Conservation (phyloP, 2,329 filamentous ascomycete genomes). For the Scytalidium sp. region DNA sequence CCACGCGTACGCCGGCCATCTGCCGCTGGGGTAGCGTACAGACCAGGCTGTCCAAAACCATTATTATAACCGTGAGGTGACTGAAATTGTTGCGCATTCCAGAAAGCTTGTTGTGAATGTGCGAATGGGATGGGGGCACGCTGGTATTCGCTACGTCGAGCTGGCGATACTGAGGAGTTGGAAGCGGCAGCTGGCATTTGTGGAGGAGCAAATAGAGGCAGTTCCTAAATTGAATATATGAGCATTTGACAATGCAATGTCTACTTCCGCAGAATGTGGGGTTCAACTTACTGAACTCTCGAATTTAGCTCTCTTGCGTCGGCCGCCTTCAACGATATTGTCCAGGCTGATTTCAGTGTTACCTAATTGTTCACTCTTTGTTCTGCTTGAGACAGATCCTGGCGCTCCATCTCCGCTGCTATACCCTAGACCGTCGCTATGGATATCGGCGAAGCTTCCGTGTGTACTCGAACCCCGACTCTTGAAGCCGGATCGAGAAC, state of each 20-base stretch:
- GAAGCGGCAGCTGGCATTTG: constrained; percentile 93
- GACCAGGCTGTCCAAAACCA: constrained; percentile 49
- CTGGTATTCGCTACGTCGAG: constrained; percentile 72
- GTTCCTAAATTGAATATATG: constrained; percentile 59
- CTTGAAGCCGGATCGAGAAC: constrained; percentile 65
- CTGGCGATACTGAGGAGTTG: constrained; percentile 94
- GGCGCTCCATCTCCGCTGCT: constrained; percentile 84
- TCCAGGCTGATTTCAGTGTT: constrained; percentile 97
- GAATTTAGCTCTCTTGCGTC: constrained; percentile 90
- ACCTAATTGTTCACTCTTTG: constrained; percentile 78
- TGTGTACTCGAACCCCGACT: constrained; percentile 57
- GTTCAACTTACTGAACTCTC: constrained; percentile 85
- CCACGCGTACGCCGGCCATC: constrained; percentile 65
- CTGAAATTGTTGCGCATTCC: constrained; percentile 72
- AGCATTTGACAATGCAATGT: neutral
- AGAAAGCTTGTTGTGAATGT: constrained; percentile 75
- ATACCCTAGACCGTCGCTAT: constrained; percentile 68
- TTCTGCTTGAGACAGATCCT: constrained; percentile 72
- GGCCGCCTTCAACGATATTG: constrained; percentile 95
- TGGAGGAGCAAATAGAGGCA: constrained; percentile 90
- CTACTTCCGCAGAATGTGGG: neutral
- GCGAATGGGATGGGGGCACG: constrained; percentile 73
- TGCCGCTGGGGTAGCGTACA: constrained; percentile 64
- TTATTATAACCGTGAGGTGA: constrained; percentile 76
- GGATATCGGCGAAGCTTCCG: constrained; percentile 53